Evolutionary conservation across 2,329 filamentous ascomycete species (phyloP).

Genomic region (Ophiostoma sp.): DNA sequence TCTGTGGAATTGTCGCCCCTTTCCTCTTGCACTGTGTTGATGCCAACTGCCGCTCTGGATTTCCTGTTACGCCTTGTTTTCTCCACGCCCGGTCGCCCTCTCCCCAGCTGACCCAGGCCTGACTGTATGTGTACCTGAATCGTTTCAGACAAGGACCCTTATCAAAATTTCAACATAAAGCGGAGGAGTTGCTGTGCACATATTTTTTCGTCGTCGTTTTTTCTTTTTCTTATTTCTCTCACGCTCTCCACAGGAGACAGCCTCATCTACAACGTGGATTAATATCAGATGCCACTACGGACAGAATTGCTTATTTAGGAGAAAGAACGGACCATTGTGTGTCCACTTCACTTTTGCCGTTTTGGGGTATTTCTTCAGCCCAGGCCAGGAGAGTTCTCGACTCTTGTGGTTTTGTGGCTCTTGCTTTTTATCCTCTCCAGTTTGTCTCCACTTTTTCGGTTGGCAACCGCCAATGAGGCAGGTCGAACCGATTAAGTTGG

Average conservation of each 20-base stretch:
- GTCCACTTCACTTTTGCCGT: background rate
- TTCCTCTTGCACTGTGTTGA: background rate
- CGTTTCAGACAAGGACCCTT: background rate
- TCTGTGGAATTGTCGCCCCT: background rate
- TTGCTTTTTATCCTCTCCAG: background rate
- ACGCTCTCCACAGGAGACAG: background rate
- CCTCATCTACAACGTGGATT: background rate
- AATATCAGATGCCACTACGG: conserved; percentile 3
- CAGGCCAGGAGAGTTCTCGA: background rate
- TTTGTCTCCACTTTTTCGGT: background rate
- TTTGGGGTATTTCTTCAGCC: background rate
- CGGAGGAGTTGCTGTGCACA: background rate
- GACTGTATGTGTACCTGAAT: background rate
- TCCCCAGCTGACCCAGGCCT: too few relatives aligned
- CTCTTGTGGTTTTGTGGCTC: background rate
- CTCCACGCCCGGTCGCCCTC: too few relatives aligned
- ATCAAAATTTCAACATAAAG: background rate
- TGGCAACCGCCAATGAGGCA: background rate
- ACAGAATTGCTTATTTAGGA: background rate
- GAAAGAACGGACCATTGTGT: background rate
- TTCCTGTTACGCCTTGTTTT: too few relatives aligned
- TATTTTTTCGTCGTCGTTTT: background rate
- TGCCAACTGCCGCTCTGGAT: background rate
- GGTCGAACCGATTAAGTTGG: background rate
- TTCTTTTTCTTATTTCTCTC: background rate